phyloP scores from a whole-genome alignment of 116 monocot genomes.

The Iris pallida region DNA sequence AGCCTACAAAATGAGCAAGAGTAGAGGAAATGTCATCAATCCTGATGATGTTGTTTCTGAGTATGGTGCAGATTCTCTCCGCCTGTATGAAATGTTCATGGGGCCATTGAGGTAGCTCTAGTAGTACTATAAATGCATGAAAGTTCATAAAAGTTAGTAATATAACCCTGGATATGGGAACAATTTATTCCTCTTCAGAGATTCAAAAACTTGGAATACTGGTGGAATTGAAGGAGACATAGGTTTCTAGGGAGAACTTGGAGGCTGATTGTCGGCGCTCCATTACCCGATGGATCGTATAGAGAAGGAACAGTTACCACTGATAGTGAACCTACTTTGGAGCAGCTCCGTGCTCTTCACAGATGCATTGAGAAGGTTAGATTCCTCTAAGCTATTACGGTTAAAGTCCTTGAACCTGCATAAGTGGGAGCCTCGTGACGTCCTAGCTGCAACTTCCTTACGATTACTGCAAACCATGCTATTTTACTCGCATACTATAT shows the following conservation, averaged over 20 bases:
- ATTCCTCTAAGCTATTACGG: neutral
- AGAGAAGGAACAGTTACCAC: slow-evolving; percentile 53
- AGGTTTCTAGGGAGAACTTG: slow-evolving; percentile 81
- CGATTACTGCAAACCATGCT: no score
- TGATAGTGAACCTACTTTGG: slow-evolving; percentile 61
- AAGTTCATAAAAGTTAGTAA: neutral
- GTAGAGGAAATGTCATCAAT: slow-evolving; percentile 97
- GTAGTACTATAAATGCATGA: no score
- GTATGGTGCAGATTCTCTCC: slow-evolving; percentile 97
- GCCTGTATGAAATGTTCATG: slow-evolving; percentile 99
- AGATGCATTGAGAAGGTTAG: slow-evolving; percentile 81
- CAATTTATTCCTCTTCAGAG: slow-evolving; percentile 36
- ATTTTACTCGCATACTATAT: no score
- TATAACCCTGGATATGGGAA: neutral
- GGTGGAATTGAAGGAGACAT: slow-evolving; percentile 96
- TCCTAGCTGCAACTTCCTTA: neutral
- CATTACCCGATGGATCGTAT: slow-evolving; percentile 68
- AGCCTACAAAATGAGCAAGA: slow-evolving; percentile 98
- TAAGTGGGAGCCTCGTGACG: neutral
- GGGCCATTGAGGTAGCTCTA: slow-evolving; percentile 78
- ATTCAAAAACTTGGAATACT: slow-evolving; percentile 92
- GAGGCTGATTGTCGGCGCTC: slow-evolving; percentile 84
- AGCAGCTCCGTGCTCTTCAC: slow-evolving; percentile 76
- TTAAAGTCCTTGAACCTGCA: no score
- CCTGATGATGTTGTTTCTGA: slow-evolving; percentile 93